phyloP scores from a whole-genome alignment of 768 basidiomycete species.

The Lactarius sanguifluus region DNA sequence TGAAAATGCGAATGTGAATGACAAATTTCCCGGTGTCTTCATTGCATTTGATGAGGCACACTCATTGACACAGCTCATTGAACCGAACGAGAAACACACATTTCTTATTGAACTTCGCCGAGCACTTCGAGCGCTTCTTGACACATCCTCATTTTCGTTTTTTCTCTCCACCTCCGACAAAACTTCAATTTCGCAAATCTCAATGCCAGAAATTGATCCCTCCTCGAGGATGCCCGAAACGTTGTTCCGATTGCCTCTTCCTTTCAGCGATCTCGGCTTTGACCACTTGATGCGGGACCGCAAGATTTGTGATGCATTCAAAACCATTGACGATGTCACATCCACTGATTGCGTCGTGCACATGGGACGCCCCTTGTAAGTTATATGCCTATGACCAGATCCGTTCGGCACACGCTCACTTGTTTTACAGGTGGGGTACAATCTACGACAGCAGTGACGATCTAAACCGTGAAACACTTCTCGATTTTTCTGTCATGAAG shows the following conservation, averaged over 20 bases:
- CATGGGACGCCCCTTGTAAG: background rate
- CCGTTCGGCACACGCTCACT: background rate
- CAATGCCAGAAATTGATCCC: background rate
- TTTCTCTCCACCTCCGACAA: background rate
- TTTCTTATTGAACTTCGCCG: background rate
- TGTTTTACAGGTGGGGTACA: background rate
- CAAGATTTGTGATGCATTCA: background rate
- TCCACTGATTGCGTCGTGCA: background rate
- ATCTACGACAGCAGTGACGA: background rate
- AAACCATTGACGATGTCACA: background rate
- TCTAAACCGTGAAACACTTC: background rate
- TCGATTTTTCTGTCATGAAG: background rate
- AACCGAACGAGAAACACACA: no score
- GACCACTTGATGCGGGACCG: conserved; percentile 2
- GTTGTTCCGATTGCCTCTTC: no score
- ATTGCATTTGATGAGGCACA: conserved; percentile 7
- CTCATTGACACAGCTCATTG: background rate
- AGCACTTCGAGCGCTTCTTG: background rate
- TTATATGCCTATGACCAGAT: background rate
- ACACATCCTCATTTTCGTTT: background rate
- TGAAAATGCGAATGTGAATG: no score
- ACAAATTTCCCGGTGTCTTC: background rate
- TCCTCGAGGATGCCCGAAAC: no score
- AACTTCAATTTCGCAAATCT: background rate
- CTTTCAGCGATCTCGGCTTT: background rate